Evolutionary conservation across 1,139 yeast species (phyloP).

Genomic region (Yamadazyma atmosphaerica): DNA sequence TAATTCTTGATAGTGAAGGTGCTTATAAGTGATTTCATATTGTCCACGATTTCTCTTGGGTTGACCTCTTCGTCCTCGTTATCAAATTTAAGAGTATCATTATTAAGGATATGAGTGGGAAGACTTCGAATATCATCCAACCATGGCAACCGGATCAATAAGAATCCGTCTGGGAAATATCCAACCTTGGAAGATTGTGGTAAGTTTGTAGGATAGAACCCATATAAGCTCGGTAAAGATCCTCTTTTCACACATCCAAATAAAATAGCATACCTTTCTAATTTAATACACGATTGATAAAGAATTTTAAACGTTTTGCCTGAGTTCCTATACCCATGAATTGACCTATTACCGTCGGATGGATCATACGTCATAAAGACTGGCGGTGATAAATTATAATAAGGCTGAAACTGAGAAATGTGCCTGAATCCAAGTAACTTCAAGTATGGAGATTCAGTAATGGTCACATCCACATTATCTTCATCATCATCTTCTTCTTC

Average conservation of each 20-base stretch:
- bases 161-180: constrained; percentile 62
- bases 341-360: constrained; percentile 29
- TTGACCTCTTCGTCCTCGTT: constrained; percentile 6
- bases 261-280: constrained; percentile 60
- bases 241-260: constrained; percentile 66
- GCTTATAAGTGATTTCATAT: constrained; percentile 18
- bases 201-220: constrained; percentile 56
- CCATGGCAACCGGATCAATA: constrained; percentile 61
- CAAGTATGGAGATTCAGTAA: constrained; percentile 38
- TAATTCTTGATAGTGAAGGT: constrained; percentile 32
- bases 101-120: constrained; percentile 28
- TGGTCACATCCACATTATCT: constrained; percentile 15
- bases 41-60: constrained; percentile 16
- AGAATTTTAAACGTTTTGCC: constrained; percentile 66
- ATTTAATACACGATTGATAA: constrained; percentile 56
- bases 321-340: constrained; percentile 58
- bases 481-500: constrained; percentile 12
- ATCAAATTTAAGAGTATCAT: constrained; percentile 11
- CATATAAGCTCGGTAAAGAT: constrained; percentile 59
- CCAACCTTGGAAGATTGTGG: constrained; percentile 20
- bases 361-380: constrained; percentile 54
- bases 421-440: constrained; percentile 69
- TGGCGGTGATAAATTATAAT: constrained; percentile 55
- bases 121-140: constrained; percentile 60
- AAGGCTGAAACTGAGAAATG: constrained; percentile 42